Base-by-base conservation (phyloP, 2,329 filamentous ascomycete species). In the Coleophoma cylindrospora region DNA sequence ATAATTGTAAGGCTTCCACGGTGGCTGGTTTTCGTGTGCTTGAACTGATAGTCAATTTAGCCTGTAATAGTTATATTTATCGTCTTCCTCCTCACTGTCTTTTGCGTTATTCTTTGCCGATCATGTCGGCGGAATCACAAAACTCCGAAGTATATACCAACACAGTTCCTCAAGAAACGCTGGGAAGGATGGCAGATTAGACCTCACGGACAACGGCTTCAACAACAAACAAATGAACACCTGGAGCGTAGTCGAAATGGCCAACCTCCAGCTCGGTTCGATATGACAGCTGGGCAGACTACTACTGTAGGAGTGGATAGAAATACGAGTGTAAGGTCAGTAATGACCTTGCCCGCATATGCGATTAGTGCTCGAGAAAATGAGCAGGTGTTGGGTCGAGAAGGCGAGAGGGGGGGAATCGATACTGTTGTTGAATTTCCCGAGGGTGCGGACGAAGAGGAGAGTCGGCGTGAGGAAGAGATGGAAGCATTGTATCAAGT, bases 401-500 rank as follows among this genome's bases (percentile, higher is more conserved):
- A 95, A 67, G 94, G 94, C 45, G 94, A 99, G 66, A 80, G 94
- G 53, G 92, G 79, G 48, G 94, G 94, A 8, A 90, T 99, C 60
- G 94, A 99, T 61, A 81, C 89, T 4, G 91, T 99, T 0, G 71
- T 97, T 12, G 91, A 96, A 66, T 82, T 88, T 57, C 91, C 91
- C 0, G 85, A 89, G 63, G 89, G 86, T 0, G 78, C 75, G 9
- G 89, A 95, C 47, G 87, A 91, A 48, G 61, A 61, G 40, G 83
- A 95, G 57, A 90, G 95, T 65, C 73, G 90, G 48, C 80, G 94
- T 12, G 91, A 97, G 55, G 82, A 89, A 27, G 89, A 96, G 67
- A 97, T 97, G 94, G 88, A 94, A 54, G 82, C 88, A 0, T 70
- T 97, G 38, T 97, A 95, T 66, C 90, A 95, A 66, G 92, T 97